A percentile compares a stretch with the other conserved stretches of the same genome.
phyloP scores from a whole-genome alignment of 2,329 filamentous ascomycete genomes.

The Fusarium sp. region DNA sequence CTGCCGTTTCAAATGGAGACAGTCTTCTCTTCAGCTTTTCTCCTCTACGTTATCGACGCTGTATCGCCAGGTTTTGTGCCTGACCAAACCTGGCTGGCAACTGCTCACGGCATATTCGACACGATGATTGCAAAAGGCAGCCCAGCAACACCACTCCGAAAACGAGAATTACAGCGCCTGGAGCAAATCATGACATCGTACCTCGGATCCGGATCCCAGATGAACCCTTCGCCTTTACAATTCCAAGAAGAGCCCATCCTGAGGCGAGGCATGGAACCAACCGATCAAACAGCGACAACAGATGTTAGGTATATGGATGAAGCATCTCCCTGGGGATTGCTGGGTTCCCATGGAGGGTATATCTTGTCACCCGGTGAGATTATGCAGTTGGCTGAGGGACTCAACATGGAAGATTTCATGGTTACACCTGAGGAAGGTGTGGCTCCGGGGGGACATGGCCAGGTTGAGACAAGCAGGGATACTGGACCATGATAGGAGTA shows the following conservation, averaged over 20 bases:
- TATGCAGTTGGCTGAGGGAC: not conserved
- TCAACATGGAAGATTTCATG: not conserved
- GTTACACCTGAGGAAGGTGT: not conserved
- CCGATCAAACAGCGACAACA: not conserved
- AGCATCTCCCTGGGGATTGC: not conserved
- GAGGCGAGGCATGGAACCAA: not conserved
- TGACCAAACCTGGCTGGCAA: not conserved
- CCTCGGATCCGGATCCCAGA: not conserved
- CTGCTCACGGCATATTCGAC: not conserved
- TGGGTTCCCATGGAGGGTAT: not conserved
- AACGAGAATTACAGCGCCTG: conserved; percentile 3
- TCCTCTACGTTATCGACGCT: not conserved
- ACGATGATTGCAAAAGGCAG: not conserved
- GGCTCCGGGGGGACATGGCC: not conserved
- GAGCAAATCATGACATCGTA: conserved; percentile 8
- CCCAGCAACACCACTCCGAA: conserved; percentile 4
- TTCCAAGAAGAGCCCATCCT: not conserved
- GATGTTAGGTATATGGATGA: not conserved
- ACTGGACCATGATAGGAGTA: not conserved
- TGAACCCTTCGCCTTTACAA: not conserved
- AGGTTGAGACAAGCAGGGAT: not conserved
- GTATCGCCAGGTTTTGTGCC: not conserved
- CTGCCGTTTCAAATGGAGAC: conserved; percentile 1
- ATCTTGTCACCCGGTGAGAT: not conserved
- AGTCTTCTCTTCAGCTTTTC: not conserved